phyloP scores from a whole-genome alignment of 2,329 filamentous ascomycete genomes.

The Magnaporthiopsis poae region DNA sequence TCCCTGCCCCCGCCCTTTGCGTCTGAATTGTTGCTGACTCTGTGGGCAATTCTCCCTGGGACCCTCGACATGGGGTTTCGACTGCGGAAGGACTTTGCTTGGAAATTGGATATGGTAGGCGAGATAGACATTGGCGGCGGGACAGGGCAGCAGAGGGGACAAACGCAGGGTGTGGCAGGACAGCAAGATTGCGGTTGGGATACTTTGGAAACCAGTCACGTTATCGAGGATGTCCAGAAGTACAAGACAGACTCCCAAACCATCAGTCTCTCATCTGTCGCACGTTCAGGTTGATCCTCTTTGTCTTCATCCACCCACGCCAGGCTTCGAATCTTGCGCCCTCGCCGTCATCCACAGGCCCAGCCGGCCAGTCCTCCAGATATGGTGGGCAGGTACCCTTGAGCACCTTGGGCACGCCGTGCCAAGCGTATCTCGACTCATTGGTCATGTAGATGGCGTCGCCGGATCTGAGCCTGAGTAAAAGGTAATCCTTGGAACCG shows the following conservation, averaged over 20 bases:
- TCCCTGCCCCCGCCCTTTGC: too few relatives aligned
- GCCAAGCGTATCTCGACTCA: conserved; percentile 79
- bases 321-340: conserved; percentile 53
- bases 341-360: conserved; percentile 13
- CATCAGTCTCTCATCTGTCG: conserved; percentile 64
- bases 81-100: too few relatives aligned
- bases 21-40: not conserved
- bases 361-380: conserved; percentile 65
- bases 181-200: not conserved
- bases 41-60: not conserved
- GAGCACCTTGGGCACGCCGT: conserved; percentile 82
- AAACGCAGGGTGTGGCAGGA: not conserved
- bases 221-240: not conserved
- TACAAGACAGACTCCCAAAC: not conserved
- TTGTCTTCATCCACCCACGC: conserved; percentile 78
- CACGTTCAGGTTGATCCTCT: conserved; percentile 86
- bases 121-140: too few relatives aligned
- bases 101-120: too few relatives aligned
- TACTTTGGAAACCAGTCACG: not conserved
- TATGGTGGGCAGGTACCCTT: conserved; percentile 67
- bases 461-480: conserved; percentile 66
- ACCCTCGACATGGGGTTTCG: not conserved
- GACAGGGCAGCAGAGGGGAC: not conserved
- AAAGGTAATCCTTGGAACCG: conserved; percentile 38
- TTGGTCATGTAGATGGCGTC: conserved; percentile 86